A percentile compares a stretch with the other conserved stretches of the same genome.
Evolutionary conservation across 306 rosid genomes (phyloP).

Genomic region (Arachis hypogaea): DNA sequence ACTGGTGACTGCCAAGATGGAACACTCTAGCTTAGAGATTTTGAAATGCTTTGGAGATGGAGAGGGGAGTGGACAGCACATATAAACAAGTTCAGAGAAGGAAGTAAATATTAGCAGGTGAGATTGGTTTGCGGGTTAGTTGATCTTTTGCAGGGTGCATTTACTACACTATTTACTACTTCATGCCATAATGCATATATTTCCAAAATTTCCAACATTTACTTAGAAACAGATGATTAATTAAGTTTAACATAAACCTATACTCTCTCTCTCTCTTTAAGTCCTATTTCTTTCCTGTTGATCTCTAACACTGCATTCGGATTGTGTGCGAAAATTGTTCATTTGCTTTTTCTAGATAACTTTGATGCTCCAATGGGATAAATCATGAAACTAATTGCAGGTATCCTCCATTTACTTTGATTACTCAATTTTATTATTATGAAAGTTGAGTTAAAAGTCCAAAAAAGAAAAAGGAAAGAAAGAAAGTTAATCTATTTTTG

Average conservation of each 20-base stretch:
- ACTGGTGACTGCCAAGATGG: slow-evolving; percentile 19
- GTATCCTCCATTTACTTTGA: not conserved
- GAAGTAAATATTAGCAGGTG: slow-evolving; percentile 84
- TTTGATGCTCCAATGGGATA: not conserved
- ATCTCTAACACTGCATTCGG: slow-evolving; percentile 15
- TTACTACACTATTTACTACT: slow-evolving; percentile 62
- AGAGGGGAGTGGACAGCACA: slow-evolving; percentile 41
- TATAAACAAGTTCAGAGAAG: slow-evolving; percentile 55
- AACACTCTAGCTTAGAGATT: slow-evolving; percentile 32
- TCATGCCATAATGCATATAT: slow-evolving; percentile 38
- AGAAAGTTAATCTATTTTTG: not conserved
- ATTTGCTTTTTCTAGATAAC: not conserved
- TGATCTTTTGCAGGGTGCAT: slow-evolving; percentile 77
- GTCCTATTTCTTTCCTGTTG: slow-evolving; percentile 23
- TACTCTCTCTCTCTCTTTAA: not conserved
- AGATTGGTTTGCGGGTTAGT: slow-evolving; percentile 71
- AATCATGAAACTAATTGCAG: slow-evolving; percentile 25
- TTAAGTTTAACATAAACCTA: slow-evolving; percentile 10
- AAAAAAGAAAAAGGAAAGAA: too few species aligned
- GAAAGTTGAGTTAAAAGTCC: not conserved
- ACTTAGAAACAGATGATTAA: slow-evolving; percentile 20
- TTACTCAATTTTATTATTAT: slow-evolving; percentile 1
- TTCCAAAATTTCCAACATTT: slow-evolving; percentile 38
- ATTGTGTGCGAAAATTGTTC: not conserved
- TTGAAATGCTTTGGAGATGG: slow-evolving; percentile 39